Conservation (phyloP, 805 yeast genomes). For the Candida ulmi region DNA sequence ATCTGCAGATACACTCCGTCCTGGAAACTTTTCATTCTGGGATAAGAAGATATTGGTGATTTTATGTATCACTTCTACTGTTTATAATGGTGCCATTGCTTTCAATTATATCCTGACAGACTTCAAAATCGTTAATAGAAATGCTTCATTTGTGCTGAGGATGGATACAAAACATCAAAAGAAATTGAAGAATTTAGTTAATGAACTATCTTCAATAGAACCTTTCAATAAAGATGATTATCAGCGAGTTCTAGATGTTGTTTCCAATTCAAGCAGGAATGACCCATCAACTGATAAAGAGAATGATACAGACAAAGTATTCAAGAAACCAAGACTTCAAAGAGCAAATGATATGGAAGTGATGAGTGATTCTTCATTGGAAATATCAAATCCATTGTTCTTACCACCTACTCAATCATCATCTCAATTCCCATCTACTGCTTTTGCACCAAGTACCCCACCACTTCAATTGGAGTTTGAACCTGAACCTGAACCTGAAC, state of each 20-base stretch:
- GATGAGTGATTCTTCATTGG: neutral
- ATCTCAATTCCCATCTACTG: neutral
- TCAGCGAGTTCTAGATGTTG: constrained; percentile 1
- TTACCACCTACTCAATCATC: neutral
- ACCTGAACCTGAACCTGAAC: too few relatives aligned
- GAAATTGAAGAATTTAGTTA: neutral
- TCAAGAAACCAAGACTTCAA: neutral
- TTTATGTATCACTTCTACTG: constrained; percentile 1
- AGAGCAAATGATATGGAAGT: neutral
- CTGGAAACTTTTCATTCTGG: neutral
- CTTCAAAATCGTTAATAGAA: constrained; percentile 3
- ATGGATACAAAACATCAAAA: neutral
- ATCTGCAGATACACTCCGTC: neutral
- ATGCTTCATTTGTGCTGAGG: neutral
- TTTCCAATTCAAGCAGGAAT: neutral
- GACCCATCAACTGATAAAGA: neutral
- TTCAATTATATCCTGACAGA: neutral
- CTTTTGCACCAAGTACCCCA: too few relatives aligned
- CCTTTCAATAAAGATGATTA: constrained; percentile 3
- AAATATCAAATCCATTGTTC: neutral
- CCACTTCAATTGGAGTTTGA: too few relatives aligned
- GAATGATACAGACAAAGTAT: neutral
- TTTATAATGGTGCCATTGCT: constrained; percentile 1
- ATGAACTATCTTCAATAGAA: neutral
- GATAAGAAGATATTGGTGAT: constrained; percentile 1